phyloP scores from a whole-genome alignment of 306 rosid species.

The Sindora glabra region DNA sequence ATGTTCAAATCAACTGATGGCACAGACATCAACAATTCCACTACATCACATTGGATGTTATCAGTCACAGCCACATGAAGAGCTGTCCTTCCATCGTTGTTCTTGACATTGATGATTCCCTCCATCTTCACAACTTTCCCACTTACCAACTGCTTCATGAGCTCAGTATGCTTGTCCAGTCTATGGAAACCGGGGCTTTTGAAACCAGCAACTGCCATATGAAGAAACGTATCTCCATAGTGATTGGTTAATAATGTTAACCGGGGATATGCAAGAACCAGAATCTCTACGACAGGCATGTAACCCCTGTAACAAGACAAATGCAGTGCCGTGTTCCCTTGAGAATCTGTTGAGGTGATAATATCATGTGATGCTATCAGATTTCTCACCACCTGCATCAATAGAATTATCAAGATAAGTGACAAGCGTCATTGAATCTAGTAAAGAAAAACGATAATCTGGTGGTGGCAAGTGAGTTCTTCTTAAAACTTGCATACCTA shows the following conservation, averaged over 20 bases:
- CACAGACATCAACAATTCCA: constrained; percentile 59
- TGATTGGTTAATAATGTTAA: constrained; percentile 41
- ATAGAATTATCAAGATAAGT: constrained; percentile 5
- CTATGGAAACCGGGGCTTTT: constrained; percentile 71
- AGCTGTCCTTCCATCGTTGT: constrained; percentile 75
- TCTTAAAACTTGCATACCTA: too few relatives aligned
- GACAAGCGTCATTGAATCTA: neutral
- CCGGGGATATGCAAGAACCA: constrained; percentile 47
- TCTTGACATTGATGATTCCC: constrained; percentile 54
- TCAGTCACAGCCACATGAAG: constrained; percentile 68
- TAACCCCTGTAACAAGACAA: constrained; percentile 70
- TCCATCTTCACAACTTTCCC: constrained; percentile 26
- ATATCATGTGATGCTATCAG: constrained; percentile 46
- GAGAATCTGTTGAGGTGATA: constrained; percentile 48
- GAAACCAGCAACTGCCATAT: constrained; percentile 85
- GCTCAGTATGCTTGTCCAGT: constrained; percentile 66
- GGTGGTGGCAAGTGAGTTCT: too few relatives aligned
- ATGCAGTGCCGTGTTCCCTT: constrained; percentile 80
- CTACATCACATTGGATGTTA: constrained; percentile 48
- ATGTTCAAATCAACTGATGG: constrained; percentile 60
- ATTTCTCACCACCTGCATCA: constrained; percentile 66
- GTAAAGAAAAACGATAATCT: neutral
- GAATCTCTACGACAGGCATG: constrained; percentile 50
- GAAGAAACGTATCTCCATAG: constrained; percentile 81
- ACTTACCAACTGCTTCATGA: constrained; percentile 43